These are phyloP conservation scores for Saccharomycopsis olivae DNA, from an alignment of 805 yeast genomes.

Conservation along the genomic window DNA sequence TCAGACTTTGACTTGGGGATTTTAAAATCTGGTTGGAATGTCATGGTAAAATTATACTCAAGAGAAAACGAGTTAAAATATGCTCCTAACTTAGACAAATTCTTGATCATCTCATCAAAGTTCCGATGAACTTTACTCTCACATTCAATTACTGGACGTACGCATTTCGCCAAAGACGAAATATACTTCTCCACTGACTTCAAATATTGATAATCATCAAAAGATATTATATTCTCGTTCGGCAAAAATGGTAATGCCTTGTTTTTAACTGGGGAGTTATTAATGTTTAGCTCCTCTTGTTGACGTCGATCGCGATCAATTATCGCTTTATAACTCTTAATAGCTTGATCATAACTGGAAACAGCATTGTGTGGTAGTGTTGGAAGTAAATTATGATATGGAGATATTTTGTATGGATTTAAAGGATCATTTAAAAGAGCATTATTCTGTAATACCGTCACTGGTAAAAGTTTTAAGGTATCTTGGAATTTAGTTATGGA, in stretches of 20 bases:
- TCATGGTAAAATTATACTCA: constrained; percentile 28
- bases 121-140: constrained; percentile 20
- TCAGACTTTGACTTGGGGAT: constrained; percentile 1
- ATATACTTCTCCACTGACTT: constrained; percentile 13
- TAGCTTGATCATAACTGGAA: constrained; percentile 12
- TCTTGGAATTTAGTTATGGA: constrained; percentile 12
- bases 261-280: neutral
- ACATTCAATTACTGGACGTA: constrained; percentile 18
- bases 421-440: constrained; percentile 16
- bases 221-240: constrained; percentile 16
- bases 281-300: constrained; percentile 8
- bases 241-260: neutral
- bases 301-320: constrained; percentile 8
- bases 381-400: constrained; percentile 17
- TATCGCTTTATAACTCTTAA: constrained; percentile 8
- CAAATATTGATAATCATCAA: constrained; percentile 15
- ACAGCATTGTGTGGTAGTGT: constrained; percentile 7
- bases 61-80: constrained; percentile 50
- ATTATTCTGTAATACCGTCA: constrained; percentile 13
- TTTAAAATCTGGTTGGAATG: constrained; percentile 17
- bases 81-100: constrained; percentile 71
- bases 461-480: constrained; percentile 13
- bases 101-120: constrained; percentile 47
- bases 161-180: neutral
- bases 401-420: constrained; percentile 16